These are phyloP conservation scores for Fusarium liriodendri DNA, from an alignment of 2,329 filamentous ascomycete genomes.

Conservation along the genomic window DNA sequence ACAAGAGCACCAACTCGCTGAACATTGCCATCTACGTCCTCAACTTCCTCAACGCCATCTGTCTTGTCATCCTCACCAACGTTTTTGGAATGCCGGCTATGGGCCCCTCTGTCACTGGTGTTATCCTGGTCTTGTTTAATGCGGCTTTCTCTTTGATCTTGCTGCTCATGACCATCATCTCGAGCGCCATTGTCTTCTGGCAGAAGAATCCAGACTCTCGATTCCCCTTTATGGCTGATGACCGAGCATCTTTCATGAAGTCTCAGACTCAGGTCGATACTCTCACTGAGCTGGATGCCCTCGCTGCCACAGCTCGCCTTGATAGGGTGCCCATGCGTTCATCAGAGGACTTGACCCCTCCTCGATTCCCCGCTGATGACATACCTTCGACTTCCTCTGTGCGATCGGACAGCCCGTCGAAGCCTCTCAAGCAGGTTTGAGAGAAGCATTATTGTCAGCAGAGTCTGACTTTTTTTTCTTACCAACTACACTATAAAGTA, in stretches of 20 bases:
- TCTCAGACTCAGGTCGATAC: constrained; percentile 82
- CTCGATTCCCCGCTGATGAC: not conserved
- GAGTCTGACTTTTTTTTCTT: not conserved
- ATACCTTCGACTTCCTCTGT: not conserved
- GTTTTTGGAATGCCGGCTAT: constrained; percentile 86
- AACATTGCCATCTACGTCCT: constrained; percentile 91
- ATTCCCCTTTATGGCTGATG: constrained; percentile 96
- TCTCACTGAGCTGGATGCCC: constrained; percentile 87
- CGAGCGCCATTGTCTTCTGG: constrained; percentile 75
- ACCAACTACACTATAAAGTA: not conserved
- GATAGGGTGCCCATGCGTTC: constrained; percentile 56
- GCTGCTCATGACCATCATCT: constrained; percentile 77
- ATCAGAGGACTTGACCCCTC: not conserved
- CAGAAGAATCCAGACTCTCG: constrained; percentile 96
- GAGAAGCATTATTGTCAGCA: not conserved
- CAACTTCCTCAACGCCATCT: constrained; percentile 92
- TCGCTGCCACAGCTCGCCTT: constrained; percentile 90
- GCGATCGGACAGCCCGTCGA: not conserved
- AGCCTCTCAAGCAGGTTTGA: not conserved
- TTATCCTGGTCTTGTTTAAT: constrained; percentile 89
- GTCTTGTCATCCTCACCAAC: constrained; percentile 87
- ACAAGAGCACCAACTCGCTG: constrained; percentile 96
- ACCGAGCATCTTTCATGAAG: constrained; percentile 97
- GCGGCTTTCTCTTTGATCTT: constrained; percentile 85
- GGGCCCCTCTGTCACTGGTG: constrained; percentile 87